Evolutionary conservation across 108 stramenopile genomes (phyloP), one percentile per base, ranked within the genome.

Genomic region (Conticribra guillardii): DNA sequence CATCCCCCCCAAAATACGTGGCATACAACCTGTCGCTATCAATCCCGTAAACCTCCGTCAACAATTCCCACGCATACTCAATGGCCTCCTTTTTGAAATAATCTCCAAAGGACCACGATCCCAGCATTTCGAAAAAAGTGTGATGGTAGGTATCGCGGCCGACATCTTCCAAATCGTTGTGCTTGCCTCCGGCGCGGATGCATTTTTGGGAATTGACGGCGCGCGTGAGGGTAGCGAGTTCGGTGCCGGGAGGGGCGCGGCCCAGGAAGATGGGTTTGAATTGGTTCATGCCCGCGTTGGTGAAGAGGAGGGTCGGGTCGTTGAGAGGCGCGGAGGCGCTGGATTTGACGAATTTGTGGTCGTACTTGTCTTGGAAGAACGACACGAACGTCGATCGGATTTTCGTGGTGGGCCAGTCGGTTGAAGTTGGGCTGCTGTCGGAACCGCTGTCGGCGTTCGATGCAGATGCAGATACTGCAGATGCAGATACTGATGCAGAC

Each of bases 251-350:
- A 69, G 92, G 89, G 27, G 82, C 93, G 70, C 89, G 89, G 16
- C 97, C 98, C 56, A 98, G 80, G 71, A 99, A 99, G 41, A 98
- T 94, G 26, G 99, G 97, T 74, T 99, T 99, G 89, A 97, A 99
- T 67, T 99, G 99, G 71, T 99, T 99, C 99, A 99, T 99, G 23
- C 99, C 99, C 1, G 98, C 97, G 63, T 99, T 99, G 69, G 98
- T 81, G 66, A 99, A 99, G 31, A 99, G 88, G 16, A 99, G 82
- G 4, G 99, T 99, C 28, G 99, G 99, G 81, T 99, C 99, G 52
- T 89, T 89, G 54, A 97, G 82, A 8, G 94, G 94, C 7, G 91
- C 98, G 59, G 96, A 96, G 33, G 98, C 92, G 5, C 86, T 88
- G 65, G 91, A 92, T n/a, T 87, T 91, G 54, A 73, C 71, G 69